phyloP scores from a whole-genome alignment of 306 rosid genomes.

The Cucurbita maxima region DNA sequence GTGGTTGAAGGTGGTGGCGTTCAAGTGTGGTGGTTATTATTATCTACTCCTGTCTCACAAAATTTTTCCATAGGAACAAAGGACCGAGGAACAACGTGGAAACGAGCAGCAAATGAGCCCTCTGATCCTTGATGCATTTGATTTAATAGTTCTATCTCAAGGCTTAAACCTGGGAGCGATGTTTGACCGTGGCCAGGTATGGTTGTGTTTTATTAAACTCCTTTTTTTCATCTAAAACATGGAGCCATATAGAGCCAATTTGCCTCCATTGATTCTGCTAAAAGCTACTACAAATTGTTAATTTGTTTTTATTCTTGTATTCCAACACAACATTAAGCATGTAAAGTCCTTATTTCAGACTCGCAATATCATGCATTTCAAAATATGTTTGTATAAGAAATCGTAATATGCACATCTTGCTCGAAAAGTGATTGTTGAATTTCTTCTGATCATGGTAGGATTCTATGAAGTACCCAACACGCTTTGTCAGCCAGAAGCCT shows the following conservation, averaged over 20 bases:
- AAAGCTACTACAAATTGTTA: not conserved
- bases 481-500: constrained; percentile 78
- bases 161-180: constrained; percentile 76
- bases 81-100: constrained; percentile 24
- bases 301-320: not conserved
- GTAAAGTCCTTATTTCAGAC: not conserved
- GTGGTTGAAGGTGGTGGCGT: not conserved
- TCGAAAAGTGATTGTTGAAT: not conserved
- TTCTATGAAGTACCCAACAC: constrained; percentile 50
- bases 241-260: not conserved
- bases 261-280: not conserved
- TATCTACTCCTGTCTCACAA: constrained; percentile 4
- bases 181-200: constrained; percentile 68
- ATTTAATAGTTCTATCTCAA: constrained; percentile 71
- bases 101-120: constrained; percentile 60
- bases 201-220: not conserved
- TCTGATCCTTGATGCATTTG: constrained; percentile 74
- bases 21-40: not conserved
- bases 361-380: not conserved
- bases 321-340: not conserved
- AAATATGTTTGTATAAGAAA: too few relatives aligned
- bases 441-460: constrained; percentile 28
- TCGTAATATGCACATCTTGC: not conserved
- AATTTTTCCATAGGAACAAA: constrained; percentile 35
- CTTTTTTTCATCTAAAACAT: not conserved